These are phyloP conservation scores for Zizania latifolia DNA, from an alignment of 176 grass and related monocot species.

Conservation along the genomic window DNA sequence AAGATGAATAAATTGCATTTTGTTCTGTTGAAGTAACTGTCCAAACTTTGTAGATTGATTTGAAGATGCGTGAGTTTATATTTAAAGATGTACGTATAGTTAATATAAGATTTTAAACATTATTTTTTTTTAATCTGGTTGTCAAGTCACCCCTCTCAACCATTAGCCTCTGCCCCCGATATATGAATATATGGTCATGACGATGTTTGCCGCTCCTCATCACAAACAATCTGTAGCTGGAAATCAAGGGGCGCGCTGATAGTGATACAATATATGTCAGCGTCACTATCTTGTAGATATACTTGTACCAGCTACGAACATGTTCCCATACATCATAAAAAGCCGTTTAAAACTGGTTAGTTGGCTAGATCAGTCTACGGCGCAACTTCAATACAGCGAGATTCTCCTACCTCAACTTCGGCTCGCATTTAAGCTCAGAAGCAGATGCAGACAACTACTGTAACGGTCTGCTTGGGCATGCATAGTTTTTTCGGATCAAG, in stretches of 20 bases:
- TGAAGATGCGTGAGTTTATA: too few species aligned
- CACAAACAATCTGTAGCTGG: not conserved
- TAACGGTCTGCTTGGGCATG: too few species aligned
- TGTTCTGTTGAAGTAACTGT: not conserved
- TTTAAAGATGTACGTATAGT: too few species aligned
- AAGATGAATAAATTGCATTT: not conserved
- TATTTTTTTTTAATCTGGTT: too few species aligned
- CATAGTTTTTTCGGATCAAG: too few species aligned
- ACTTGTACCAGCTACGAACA: not conserved
- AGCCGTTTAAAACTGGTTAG: not conserved
- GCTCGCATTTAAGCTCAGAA: not conserved
- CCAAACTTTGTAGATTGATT: too few species aligned
- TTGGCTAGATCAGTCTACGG: not conserved
- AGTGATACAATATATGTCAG: not conserved
- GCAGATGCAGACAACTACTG: not conserved
- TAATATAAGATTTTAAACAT: too few species aligned
- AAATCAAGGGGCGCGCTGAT: not conserved
- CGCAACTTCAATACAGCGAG: too few species aligned
- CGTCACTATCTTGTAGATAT: not conserved
- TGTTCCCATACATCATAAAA: not conserved
- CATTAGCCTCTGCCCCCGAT: too few species aligned
- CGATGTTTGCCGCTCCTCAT: conserved; percentile 22
- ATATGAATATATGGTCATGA: not conserved
- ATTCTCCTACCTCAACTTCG: not conserved
- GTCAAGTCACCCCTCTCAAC: too few species aligned